Evolutionary conservation across 2,329 filamentous ascomycete species (phyloP).

Genomic region (Sclerotinia borealis): DNA sequence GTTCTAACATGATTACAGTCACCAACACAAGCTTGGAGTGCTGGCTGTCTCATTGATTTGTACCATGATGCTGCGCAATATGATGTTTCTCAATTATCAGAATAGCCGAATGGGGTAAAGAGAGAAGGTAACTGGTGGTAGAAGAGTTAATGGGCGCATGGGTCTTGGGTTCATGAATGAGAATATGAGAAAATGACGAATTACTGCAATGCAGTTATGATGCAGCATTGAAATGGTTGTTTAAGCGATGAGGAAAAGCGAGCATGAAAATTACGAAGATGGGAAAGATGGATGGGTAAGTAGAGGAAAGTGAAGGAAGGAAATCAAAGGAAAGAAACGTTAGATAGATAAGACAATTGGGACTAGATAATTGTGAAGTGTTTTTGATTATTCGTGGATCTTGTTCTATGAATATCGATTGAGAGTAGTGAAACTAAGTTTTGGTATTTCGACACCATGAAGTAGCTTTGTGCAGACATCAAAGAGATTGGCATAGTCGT

Average conservation of each 20-base stretch:
- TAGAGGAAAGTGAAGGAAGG: not conserved
- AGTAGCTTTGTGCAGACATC: no score
- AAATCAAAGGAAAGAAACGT: not conserved
- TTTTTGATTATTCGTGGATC: no score
- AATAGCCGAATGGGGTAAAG: not conserved
- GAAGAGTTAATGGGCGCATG: not conserved
- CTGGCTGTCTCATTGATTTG: conserved; percentile 87
- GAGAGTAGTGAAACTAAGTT: no score
- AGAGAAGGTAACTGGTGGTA: not conserved
- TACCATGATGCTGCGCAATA: conserved; percentile 76
- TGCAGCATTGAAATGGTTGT: not conserved
- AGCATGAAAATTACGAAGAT: not conserved
- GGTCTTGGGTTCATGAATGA: not conserved
- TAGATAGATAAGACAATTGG: not conserved
- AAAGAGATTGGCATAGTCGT: no score
- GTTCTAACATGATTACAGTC: conserved; percentile 47
- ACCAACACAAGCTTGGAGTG: conserved; percentile 94
- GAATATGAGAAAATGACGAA: not conserved
- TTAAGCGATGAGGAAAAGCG: not conserved
- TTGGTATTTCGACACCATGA: no score
- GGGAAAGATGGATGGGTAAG: not conserved
- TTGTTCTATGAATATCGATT: no score
- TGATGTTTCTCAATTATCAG: conserved; percentile 23
- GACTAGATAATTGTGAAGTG: not conserved
- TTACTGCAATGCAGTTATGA: no score